Evolutionary conservation across 129 eudicot genomes (phyloP).

Genomic region (Chrysanthemum makinoi): DNA sequence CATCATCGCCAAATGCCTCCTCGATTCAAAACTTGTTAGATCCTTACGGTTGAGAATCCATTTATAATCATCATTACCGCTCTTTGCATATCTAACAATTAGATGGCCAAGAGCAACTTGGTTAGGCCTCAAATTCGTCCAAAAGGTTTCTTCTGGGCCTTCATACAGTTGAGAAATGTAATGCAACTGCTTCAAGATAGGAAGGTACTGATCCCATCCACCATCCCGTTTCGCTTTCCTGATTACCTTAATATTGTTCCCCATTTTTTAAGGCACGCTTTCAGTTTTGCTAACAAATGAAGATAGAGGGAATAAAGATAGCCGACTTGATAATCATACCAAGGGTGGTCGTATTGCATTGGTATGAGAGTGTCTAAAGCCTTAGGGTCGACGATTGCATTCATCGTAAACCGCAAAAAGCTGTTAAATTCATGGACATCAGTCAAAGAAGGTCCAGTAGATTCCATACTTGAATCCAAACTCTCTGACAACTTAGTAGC

Average conservation of each 20-base stretch:
- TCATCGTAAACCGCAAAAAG: not conserved
- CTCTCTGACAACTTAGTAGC: not conserved
- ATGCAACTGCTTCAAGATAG: slow-evolving; percentile 49
- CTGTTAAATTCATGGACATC: not conserved
- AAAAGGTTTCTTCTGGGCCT: slow-evolving; percentile 51
- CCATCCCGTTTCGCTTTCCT: not conserved
- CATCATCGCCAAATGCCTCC: slow-evolving; percentile 82
- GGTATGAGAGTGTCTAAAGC: not conserved
- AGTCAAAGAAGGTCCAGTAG: not conserved
- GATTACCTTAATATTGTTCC: not conserved
- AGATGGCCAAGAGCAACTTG: slow-evolving; percentile 51
- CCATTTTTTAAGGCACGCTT: not conserved
- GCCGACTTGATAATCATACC: not conserved
- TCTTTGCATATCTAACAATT: slow-evolving; percentile 51
- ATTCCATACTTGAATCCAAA: slow-evolving; percentile 18
- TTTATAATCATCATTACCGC: slow-evolving; percentile 42
- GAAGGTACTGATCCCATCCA: slow-evolving; percentile 46
- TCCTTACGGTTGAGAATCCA: slow-evolving; percentile 71
- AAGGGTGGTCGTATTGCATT: not conserved
- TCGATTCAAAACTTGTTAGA: slow-evolving; percentile 58
- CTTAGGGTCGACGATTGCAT: not conserved
- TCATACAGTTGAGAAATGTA: slow-evolving; percentile 47
- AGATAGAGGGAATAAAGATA: not conserved
- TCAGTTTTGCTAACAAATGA: not conserved
- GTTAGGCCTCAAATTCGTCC: slow-evolving; percentile 40